Evolutionary conservation across 2,329 filamentous ascomycete species (phyloP), one percentile per base, ranked within the genome.

Genomic region (Botrytis elliptica): DNA sequence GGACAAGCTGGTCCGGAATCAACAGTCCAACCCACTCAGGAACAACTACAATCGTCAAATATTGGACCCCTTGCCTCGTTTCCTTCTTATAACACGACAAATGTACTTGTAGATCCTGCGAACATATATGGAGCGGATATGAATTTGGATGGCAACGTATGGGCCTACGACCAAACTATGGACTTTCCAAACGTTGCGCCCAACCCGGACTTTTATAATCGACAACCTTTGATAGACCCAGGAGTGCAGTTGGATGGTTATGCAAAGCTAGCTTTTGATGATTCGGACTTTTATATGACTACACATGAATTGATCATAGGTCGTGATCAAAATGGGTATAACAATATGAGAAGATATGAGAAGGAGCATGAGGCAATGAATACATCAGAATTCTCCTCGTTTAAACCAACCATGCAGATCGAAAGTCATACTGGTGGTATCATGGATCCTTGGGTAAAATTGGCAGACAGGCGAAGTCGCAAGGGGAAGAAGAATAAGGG

Each of bases 211-310:
- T 57, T 57, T 14, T 18, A 59, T 52, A 38, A 38, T 42, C 36
- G 22, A 9, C 59, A 57, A 71, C 57, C 40, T 33, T 57, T n/a
- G n/a, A 40, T 14, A 49, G 63, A 57, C 20, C 18, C 52, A 16
- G 60, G 70, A 12, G 52, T 70, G 46, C 46, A 59, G 16, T n/a
- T 72, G 36, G 65, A 68, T 68, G 63, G 70, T 20, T 88, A 85
- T 78, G 87, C 86, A 49, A 87, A 86, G 77, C 82, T 95, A 75
- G 88, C 90, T 78, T 94, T 95, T 80, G 86, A 88, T 77, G 92
- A 95, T 84, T 91, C 92, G 79, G 88, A 90, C 73, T 94, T 93
- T 81, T 92, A 93, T 82, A 92, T 95, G 89, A 93, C 90, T 70
- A 93, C 91, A 1, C 91, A 91, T 78, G 86, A 88, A 70, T 87